Base-by-base conservation (phyloP, 352 stramenopile genomes). In the Globisporangium emineosum region DNA sequence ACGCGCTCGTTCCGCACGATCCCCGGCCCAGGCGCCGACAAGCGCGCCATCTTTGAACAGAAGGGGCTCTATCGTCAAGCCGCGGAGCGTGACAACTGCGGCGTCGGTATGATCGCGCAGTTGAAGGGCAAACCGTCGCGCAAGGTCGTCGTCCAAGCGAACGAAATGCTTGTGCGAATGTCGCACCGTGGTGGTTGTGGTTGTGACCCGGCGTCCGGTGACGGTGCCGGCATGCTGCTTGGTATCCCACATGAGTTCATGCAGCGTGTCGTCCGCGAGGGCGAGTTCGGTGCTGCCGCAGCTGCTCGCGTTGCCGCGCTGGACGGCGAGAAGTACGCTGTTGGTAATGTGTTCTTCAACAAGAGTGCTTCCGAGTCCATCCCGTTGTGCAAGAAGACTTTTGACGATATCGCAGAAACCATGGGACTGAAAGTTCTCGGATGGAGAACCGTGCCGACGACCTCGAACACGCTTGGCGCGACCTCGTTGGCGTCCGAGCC, bases 81-180 rank as follows among this genome's bases (percentile, higher is more conserved):
- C 12, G 64, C 69, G 45, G 81, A 90, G 65, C 83, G 83, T 54
- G 81, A 90, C 61, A 86, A 68, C 68, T 99, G 97, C 75, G 97
- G 97, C 67, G 96, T 99, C 19, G 97, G 97, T 37, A 89, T 99
- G 61, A 96, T 98, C 60, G 97, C 96, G 23, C 94, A 96, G 47
- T 77, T 99, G n/a, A 98, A 98, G 75, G 97, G 93, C 58, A 71
- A 97, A 60, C 81, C 91, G 27, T 97, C 86, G 64, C 84, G 95
- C 45, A 80, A 88, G 57, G 96, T 82, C 32, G 94, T 99, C 23
- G 81, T 97, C 30, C 88, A 98, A 72, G 94, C 96, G 23, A 98
- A 98, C 78, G 93, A 98, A 73, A 99, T 99, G 96, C 86, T 99
- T 32, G 90, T 98, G 64, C 88, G 96, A 32, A 99, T 99, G 96